Base-by-base conservation (phyloP, 169 alveolate species). In the Haemoproteus tartakovskyi region DNA sequence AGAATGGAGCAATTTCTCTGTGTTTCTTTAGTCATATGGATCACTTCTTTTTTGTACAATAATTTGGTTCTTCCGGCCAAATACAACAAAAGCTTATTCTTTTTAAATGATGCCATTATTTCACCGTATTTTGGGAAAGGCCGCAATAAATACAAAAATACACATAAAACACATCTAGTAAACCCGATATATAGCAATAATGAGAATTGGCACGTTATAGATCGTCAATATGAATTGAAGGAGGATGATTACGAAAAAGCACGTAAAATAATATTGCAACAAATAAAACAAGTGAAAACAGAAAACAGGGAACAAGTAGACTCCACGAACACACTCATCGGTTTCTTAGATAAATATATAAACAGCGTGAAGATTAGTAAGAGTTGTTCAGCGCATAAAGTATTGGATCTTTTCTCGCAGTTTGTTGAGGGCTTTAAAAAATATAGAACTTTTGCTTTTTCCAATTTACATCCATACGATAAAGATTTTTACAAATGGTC, bases 391-490 rank as follows among this genome's bases (percentile, higher is more conserved):
- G 56, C 84, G n/a, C 60, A 56, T n/a, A 57, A 5, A 4, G 54
- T 74, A 24, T 54, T 74, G 45, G 36, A 74, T 14, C 43, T n/a
- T 8, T 56, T 56, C 47, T 30, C 46, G 45, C 27, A 26, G 19
- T 74, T 22, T 33, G 46, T 74, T 45, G 78, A 74, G 4, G 24
- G 63, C 3, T 74, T 74, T 18, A 74, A 74, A 56, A 74, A 74
- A 37, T 74, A 74, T 41, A 43, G 78, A 56, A 36, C 54, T 27
- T 74, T 57, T 74, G 19, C 60, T 3, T 74, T 74, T 14, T 62
- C 62, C n/a, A 74, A 74, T 74, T 41, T 74, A 24, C 78, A 74
- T 50, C 54, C 18, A 57, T 74, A 74, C 40, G 84, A 74, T 74
- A 52, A 43, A 30, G 33, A 22, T 18, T 57, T 74, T 43, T 60